Evolutionary conservation across 2,329 filamentous ascomycete species (phyloP).

Genomic region (Canariomyces notabilis): DNA sequence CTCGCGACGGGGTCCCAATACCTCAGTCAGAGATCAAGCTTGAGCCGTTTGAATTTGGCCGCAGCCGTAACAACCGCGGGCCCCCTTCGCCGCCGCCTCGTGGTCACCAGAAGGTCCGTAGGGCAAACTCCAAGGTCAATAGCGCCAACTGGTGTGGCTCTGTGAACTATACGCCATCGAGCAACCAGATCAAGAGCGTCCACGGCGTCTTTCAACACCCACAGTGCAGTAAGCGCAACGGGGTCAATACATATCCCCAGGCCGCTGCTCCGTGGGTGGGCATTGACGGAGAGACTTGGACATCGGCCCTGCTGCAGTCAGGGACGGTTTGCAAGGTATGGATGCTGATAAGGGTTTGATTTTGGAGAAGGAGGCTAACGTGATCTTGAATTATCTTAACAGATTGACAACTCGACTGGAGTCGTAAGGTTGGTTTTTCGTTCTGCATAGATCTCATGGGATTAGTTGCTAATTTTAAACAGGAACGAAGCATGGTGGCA

Average conservation of each 20-base stretch:
- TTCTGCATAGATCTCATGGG: not conserved
- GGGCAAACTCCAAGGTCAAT: conserved; percentile 14
- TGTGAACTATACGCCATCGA: conserved; percentile 18
- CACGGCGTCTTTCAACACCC: conserved; percentile 24
- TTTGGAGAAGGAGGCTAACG: too few species aligned
- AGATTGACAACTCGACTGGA: conserved; percentile 22
- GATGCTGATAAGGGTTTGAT: not conserved
- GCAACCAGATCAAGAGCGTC: conserved; percentile 21
- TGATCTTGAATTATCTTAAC: not conserved
- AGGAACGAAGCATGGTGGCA: conserved; percentile 25
- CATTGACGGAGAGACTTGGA: conserved; percentile 24
- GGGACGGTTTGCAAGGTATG: conserved; percentile 25
- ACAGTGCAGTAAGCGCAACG: conserved; percentile 17
- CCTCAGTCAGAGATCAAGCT: conserved; percentile 23
- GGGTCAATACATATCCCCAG: conserved; percentile 21
- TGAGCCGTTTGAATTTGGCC: conserved; percentile 16
- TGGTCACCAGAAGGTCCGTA: conserved; percentile 5
- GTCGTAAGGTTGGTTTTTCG: conserved; percentile 12
- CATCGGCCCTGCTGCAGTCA: conserved; percentile 21
- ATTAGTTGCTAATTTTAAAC: not conserved
- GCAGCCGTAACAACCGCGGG: conserved; percentile 4
- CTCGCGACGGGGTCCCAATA: conserved; percentile 22
- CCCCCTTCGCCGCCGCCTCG: not conserved
- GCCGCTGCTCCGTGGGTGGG: conserved; percentile 25
- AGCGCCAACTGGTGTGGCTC: conserved; percentile 28